Percentiles rank a stretch among this genome's conserved stretches.
These are phyloP conservation scores for Apiospora pterosperma DNA, from an alignment of 2,329 filamentous ascomycete genomes.

Conservation along the genomic window DNA sequence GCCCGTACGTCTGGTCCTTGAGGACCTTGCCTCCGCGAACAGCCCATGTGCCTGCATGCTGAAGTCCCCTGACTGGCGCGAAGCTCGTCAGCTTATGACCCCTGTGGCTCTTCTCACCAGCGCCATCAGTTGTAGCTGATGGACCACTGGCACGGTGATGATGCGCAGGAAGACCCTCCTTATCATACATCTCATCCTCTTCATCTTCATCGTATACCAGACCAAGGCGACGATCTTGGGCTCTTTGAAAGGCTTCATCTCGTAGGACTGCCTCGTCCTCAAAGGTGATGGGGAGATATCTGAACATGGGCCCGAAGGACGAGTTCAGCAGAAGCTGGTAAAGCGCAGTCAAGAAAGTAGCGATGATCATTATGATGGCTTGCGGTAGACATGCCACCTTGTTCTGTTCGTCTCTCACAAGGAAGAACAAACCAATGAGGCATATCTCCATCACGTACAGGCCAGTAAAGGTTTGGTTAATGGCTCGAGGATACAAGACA, in stretches of 20 bases:
- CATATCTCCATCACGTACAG: conserved; percentile 93
- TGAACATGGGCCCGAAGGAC: conserved; percentile 80
- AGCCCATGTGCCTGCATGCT: conserved; percentile 46
- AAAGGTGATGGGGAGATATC: conserved; percentile 88
- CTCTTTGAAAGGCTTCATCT: conserved; percentile 82
- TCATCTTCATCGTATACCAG: conserved; percentile 50
- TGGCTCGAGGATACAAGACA: conserved; percentile 83
- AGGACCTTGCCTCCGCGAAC: conserved; percentile 47
- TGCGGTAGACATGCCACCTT: conserved; percentile 66
- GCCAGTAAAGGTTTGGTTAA: conserved; percentile 94
- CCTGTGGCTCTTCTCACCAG: conserved; percentile 28
- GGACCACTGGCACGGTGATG: conserved; percentile 33
- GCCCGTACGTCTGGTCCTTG: conserved; percentile 41
- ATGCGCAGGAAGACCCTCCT: conserved; percentile 36
- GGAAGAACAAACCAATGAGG: conserved; percentile 85
- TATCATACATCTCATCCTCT: conserved; percentile 40
- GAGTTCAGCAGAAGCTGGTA: conserved; percentile 80
- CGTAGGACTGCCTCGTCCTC: conserved; percentile 93
- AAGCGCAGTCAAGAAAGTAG: conserved; percentile 64
- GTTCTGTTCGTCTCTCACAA: conserved; percentile 57
- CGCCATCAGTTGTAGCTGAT: conserved; percentile 11
- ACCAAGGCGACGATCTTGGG: conserved; percentile 68
- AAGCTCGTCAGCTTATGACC: conserved; percentile 26
- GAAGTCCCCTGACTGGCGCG: conserved; percentile 43
- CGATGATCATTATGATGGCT: conserved; percentile 80